Base-by-base conservation (phyloP, 495 filamentous ascomycete species). In the Tuber melanosporum region DNA sequence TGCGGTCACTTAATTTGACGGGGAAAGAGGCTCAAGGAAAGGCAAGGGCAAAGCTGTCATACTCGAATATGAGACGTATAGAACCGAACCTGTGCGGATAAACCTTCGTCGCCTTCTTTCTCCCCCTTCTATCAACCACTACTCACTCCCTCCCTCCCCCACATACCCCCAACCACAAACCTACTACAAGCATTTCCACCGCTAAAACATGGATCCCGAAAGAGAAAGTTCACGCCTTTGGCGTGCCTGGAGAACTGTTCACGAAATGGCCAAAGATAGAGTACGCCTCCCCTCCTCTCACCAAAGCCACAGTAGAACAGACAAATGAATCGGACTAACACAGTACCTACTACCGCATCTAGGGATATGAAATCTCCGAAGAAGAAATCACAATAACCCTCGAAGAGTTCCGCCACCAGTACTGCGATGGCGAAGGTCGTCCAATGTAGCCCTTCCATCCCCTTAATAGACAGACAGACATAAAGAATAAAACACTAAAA, bases 351-450 rank as follows among this genome's bases (percentile, higher is more conserved):
- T 73, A 72, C n/a, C 45, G 15, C 17, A 47, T 14, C 7, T 14
- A 97, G 94, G 95, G 95, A 78, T 99, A 99, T 86, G 92, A 96
- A 83, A 87, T 99, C 32, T 87, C 93, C 42, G 93, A 98, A 71
- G 91, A 94, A 42, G 95, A 99, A 88, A 88, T 97, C 75, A 88
- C 89, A 81, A 92, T 97, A 79, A 88, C 91, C 3, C 90, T 97
- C 22, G 88, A 90, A 12, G 88, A 91, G 17, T 99, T 99, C 87
- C 87, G 86, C 74, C 72, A 76, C 14, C 87, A 91, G 79, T 97
- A 90, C 84, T 86, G 87, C 52, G 89, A 91, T 83, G 85, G 86
- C 70, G 89, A 92, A 78, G 94, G 94, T 71, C 89, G 86, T 14
- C 81, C 83, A 66, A 75, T 82, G 83, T 83, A 78, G 44, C 74